Conservation (phyloP, 129 eudicot species). For the Cynara cardunculus region DNA sequence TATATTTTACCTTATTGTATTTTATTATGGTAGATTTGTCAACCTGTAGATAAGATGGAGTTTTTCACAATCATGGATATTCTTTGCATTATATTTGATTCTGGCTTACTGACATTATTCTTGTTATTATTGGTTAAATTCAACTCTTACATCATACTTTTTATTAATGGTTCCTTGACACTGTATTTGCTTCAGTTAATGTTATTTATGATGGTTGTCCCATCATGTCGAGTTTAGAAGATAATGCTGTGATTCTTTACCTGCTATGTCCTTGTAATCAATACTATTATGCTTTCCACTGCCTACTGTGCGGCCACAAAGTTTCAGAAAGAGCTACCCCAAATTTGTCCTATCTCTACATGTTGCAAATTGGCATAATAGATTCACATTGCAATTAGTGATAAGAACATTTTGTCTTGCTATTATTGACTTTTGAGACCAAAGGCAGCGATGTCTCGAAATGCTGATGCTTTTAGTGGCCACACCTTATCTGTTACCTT, state of each 20-base stretch:
- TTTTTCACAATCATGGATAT: neutral
- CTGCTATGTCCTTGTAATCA: neutral
- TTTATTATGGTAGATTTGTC: neutral
- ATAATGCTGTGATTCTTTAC: constrained; percentile 4
- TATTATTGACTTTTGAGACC: neutral
- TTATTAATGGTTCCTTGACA: neutral
- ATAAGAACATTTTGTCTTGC: neutral
- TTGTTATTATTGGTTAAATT: neutral
- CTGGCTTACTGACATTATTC: neutral
- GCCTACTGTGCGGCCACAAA: neutral
- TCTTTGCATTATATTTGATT: neutral
- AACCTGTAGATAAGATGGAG: neutral
- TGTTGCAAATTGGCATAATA: neutral
- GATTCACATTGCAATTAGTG: neutral
- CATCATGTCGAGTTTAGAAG: neutral
- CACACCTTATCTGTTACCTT: neutral
- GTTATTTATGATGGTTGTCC: neutral
- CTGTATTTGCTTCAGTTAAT: neutral
- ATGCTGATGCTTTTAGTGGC: neutral
- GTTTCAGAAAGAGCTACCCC: neutral
- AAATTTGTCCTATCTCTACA: neutral
- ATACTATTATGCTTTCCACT: neutral
- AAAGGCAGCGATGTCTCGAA: neutral
- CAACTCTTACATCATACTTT: neutral
- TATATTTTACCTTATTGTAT: neutral